Conservation (phyloP, 306 rosid species). For the Prunus davidiana region DNA sequence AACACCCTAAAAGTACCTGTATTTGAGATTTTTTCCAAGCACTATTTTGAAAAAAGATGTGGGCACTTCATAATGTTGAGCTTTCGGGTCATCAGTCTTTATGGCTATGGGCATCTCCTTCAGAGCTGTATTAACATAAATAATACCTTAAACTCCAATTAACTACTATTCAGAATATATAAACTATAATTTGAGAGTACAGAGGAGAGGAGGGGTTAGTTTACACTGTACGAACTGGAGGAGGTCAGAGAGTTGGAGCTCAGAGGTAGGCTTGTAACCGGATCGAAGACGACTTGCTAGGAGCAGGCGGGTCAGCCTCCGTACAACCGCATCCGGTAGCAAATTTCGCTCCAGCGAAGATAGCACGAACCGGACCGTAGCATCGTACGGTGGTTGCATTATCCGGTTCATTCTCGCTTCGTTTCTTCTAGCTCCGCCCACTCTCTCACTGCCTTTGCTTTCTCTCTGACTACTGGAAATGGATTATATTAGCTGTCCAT, state of each 20-base stretch:
- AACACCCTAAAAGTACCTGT: constrained; percentile 42
- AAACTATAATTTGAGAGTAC: neutral
- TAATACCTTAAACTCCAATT: neutral
- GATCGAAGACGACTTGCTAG: constrained; percentile 76
- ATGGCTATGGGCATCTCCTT: constrained; percentile 86
- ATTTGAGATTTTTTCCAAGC: constrained; percentile 76
- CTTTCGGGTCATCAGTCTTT: constrained; percentile 63
- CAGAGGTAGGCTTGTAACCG: constrained; percentile 51
- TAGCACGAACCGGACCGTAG: constrained; percentile 46
- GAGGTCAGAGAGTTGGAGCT: constrained; percentile 66
- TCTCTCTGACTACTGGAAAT: neutral
- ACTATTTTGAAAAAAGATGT: constrained; percentile 89
- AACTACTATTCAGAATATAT: neutral
- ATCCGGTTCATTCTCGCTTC: constrained; percentile 12
- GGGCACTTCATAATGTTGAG: constrained; percentile 84
- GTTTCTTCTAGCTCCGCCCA: neutral
- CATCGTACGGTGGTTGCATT: constrained; percentile 43
- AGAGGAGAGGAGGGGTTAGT: neutral
- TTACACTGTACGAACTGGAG: constrained; percentile 59
- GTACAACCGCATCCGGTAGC: constrained; percentile 57
- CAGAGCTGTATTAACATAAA: constrained; percentile 47
- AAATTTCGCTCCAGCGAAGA: constrained; percentile 61
- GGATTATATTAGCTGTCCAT: too few species aligned
- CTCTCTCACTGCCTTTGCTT: neutral
- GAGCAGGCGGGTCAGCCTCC: constrained; percentile 66